phyloP scores from a whole-genome alignment of 768 basidiomycete species.

The Hirschioporus abietinus region DNA sequence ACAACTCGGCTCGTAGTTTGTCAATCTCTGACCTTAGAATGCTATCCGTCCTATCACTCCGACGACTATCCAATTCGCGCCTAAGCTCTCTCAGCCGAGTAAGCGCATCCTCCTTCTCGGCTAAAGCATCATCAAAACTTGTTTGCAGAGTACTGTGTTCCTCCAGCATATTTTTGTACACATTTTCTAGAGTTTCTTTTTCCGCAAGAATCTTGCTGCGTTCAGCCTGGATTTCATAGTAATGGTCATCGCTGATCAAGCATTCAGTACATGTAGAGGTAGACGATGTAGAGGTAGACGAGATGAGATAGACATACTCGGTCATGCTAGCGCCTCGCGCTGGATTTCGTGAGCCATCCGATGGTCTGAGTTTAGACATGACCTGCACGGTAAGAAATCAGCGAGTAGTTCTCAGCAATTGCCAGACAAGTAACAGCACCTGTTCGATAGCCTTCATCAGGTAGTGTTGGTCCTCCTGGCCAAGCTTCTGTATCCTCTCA shows the following conservation, averaged over 20 bases:
- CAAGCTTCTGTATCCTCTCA: slow-evolving; percentile 79
- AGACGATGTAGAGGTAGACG: slow-evolving; percentile 5
- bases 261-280: neutral
- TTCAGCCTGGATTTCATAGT: slow-evolving; percentile 80
- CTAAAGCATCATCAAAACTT: slow-evolving; percentile 65
- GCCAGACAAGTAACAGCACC: slow-evolving; percentile 37
- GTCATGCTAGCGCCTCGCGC: slow-evolving; percentile 59
- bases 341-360: slow-evolving; percentile 39
- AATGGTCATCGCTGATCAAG: slow-evolving; percentile 71
- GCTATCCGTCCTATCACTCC: slow-evolving; percentile 71
- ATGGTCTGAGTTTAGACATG: slow-evolving; percentile 66
- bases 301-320: slow-evolving; percentile 43
- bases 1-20: slow-evolving; percentile 78
- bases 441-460: slow-evolving; percentile 94
- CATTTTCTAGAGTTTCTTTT: slow-evolving; percentile 82
- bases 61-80: slow-evolving; percentile 52
- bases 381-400: slow-evolving; percentile 38
- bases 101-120: slow-evolving; percentile 75
- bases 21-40: slow-evolving; percentile 79
- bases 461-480: slow-evolving; percentile 78
- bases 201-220: slow-evolving; percentile 71
- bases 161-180: slow-evolving; percentile 68
- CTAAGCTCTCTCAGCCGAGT: slow-evolving; percentile 54
- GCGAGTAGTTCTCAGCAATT: slow-evolving; percentile 1
- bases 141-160: slow-evolving; percentile 74